Conservation (phyloP, 345 rosid species). For the Brassica nigra region DNA sequence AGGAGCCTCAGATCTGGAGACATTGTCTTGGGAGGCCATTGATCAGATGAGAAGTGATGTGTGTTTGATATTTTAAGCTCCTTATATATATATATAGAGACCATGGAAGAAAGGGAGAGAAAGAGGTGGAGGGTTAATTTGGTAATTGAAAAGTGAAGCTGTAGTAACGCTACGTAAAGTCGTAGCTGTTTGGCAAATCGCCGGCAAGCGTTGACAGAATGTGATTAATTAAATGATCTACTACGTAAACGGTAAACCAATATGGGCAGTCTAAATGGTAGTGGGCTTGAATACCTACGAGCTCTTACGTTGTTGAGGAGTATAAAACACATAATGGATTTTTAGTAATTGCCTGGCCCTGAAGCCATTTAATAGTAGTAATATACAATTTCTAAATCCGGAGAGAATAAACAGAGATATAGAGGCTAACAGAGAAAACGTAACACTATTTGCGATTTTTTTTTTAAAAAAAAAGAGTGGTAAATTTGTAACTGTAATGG, state of each 20-base stretch:
- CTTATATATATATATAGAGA: not conserved
- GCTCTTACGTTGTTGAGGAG: not conserved
- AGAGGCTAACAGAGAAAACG: not conserved
- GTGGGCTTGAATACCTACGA: not conserved
- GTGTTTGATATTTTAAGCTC: constrained; percentile 22
- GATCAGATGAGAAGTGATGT: constrained; percentile 1
- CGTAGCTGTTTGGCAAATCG: not conserved
- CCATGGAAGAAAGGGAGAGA: not conserved
- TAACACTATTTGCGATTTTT: not conserved
- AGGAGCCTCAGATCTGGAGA: constrained; percentile 44
- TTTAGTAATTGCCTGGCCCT: not conserved
- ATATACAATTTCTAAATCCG: not conserved
- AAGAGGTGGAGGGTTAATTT: not conserved
- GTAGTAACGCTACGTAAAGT: constrained; percentile 28
- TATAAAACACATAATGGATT: not conserved
- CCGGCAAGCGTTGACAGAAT: constrained; percentile 33
- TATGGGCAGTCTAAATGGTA: not conserved
- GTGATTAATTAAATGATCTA: not conserved
- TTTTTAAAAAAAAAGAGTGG: not conserved
- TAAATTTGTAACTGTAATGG: not conserved
- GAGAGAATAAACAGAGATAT: too few species aligned
- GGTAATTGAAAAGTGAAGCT: not conserved
- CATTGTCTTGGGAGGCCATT: constrained; percentile 46
- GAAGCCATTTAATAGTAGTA: not conserved
- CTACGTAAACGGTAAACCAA: not conserved